Evolutionary conservation across 495 filamentous ascomycete species (phyloP).

Genomic region (Terfezia claveryi): DNA sequence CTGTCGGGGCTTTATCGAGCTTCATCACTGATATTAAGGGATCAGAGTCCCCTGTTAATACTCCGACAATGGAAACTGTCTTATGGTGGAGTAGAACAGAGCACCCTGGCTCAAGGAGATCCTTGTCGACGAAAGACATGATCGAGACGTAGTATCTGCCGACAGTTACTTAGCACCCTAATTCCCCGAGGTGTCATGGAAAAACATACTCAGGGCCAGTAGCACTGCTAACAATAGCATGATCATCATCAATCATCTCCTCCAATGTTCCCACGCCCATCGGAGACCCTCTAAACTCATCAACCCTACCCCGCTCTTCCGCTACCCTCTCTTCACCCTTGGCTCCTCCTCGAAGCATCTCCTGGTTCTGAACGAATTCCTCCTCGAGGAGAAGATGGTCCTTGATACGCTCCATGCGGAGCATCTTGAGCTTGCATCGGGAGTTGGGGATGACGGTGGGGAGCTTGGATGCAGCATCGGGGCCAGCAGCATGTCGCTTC

Average conservation of each 20-base stretch:
- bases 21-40: slow-evolving; percentile 98
- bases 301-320: slow-evolving; percentile 84
- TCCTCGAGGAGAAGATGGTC: slow-evolving; percentile 94
- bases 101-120: slow-evolving; percentile 86
- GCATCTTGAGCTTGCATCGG: slow-evolving; percentile 85
- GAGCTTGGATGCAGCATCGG: slow-evolving; percentile 83
- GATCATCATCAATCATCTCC: slow-evolving; percentile 98
- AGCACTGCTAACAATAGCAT: slow-evolving; percentile 93
- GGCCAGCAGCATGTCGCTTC: slow-evolving; percentile 80
- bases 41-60: slow-evolving; percentile 90
- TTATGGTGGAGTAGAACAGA: slow-evolving; percentile 95
- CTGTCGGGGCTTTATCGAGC: slow-evolving; percentile 93
- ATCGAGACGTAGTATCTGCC: slow-evolving; percentile 83
- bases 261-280: slow-evolving; percentile 98
- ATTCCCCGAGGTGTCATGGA: background rate
- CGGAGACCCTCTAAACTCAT: slow-evolving; percentile 95
- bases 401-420: slow-evolving; percentile 96
- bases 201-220: slow-evolving; percentile 55
- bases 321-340: slow-evolving; percentile 71
- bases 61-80: slow-evolving; percentile 90
- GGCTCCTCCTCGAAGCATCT: slow-evolving; percentile 63
- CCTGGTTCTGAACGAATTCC: slow-evolving; percentile 97
- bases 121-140: slow-evolving; percentile 99
- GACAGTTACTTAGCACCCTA: background rate
- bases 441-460: slow-evolving; percentile 85